A percentile compares a stretch with the other conserved stretches of the same genome.
Evolutionary conservation across 805 yeast genomes (phyloP).

Genomic region (Isabelozyma heimii): DNA sequence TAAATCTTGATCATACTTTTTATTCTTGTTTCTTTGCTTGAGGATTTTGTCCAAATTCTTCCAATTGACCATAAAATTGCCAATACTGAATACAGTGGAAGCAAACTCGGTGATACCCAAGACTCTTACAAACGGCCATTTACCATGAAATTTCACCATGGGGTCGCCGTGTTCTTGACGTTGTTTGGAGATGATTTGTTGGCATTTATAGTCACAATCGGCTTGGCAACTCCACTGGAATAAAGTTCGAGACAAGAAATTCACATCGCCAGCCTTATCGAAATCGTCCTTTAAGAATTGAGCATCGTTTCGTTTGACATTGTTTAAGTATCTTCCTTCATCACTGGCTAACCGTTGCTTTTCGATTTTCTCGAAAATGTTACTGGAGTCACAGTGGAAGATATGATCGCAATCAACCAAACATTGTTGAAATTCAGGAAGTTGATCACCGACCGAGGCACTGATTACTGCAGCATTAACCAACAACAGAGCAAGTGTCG

Average conservation of each 20-base stretch:
- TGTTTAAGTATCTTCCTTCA: slow-evolving; percentile 1
- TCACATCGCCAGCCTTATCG: slow-evolving; percentile 6
- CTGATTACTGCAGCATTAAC: not conserved
- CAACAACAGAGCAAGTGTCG: not conserved
- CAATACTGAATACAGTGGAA: slow-evolving; percentile 32
- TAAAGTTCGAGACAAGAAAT: slow-evolving; percentile 14
- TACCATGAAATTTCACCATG: slow-evolving; percentile 41
- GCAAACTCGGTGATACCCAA: slow-evolving; percentile 36
- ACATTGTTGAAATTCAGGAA: slow-evolving; percentile 29
- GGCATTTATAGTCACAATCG: slow-evolving; percentile 41
- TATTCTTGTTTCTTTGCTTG: slow-evolving; percentile 20
- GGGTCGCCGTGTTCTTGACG: slow-evolving; percentile 16
- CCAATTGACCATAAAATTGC: slow-evolving; percentile 34
- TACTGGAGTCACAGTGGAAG: slow-evolving; percentile 12
- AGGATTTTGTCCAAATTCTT: slow-evolving; percentile 23
- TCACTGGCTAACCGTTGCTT: slow-evolving; percentile 5
- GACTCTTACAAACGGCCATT: slow-evolving; percentile 41
- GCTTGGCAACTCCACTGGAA: slow-evolving; percentile 33
- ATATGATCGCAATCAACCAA: slow-evolving; percentile 16
- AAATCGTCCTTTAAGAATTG: slow-evolving; percentile 6
- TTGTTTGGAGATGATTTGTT: slow-evolving; percentile 27
- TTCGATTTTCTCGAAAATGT: slow-evolving; percentile 11
- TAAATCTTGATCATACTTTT: slow-evolving; percentile 8
- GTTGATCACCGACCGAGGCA: slow-evolving; percentile 31
- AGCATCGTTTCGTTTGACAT: not conserved